A percentile compares a stretch with the other conserved stretches of the same genome.
These are phyloP conservation scores for Royoungia palumana DNA, from an alignment of 768 basidiomycete genomes.

Conservation along the genomic window DNA sequence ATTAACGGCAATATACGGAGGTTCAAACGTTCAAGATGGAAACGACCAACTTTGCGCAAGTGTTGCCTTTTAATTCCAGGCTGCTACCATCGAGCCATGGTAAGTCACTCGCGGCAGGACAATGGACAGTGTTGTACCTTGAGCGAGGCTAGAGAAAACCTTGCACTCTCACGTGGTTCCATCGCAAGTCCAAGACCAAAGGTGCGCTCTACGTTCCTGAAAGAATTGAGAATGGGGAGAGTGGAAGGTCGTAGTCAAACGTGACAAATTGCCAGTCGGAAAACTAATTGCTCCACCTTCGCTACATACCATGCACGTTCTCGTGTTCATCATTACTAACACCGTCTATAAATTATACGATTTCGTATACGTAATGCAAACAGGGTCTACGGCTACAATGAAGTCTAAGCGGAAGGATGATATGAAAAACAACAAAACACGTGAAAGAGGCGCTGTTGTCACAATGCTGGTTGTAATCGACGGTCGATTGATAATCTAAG, in stretches of 20 bases:
- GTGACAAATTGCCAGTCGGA: not conserved
- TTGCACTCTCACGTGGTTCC: slow-evolving; percentile 21
- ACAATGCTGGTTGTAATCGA: not conserved
- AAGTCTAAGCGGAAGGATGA: slow-evolving; percentile 7
- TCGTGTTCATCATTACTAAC: not conserved
- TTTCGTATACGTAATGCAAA: not conserved
- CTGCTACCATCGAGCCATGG: slow-evolving; percentile 23
- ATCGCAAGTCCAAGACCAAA: slow-evolving; percentile 11
- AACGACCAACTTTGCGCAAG: slow-evolving; percentile 45
- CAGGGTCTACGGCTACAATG: slow-evolving; percentile 11
- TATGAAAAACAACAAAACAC: slow-evolving; percentile 8
- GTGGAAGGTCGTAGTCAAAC: not conserved
- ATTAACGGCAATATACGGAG: not conserved
- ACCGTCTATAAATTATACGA: no score
- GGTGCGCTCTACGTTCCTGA: no score
- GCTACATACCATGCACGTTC: not conserved
- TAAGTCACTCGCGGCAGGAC: not conserved
- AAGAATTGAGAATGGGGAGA: no score
- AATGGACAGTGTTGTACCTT: slow-evolving; percentile 21
- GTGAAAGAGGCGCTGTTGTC: not conserved
- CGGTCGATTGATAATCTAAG: slow-evolving; percentile 2
- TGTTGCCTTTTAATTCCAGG: slow-evolving; percentile 49
- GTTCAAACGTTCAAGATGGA: not conserved
- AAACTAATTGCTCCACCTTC: not conserved
- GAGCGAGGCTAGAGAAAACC: slow-evolving; percentile 16